Evolutionary conservation across 345 rosid genomes (phyloP).

Genomic region (Gossypioides kirkii): DNA sequence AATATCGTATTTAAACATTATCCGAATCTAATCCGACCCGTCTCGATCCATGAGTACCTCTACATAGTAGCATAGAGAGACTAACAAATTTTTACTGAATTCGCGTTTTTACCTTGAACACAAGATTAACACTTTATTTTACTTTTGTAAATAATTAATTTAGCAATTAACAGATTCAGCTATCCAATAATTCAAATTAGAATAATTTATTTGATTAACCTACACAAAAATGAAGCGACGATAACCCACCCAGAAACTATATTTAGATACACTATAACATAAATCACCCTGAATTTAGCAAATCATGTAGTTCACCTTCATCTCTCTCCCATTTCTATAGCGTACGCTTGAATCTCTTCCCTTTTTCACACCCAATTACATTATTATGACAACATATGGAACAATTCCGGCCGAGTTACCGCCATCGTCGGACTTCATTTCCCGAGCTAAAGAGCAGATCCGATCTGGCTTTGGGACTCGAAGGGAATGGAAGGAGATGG

Average conservation of each 20-base stretch:
- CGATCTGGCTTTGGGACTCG: slow-evolving; percentile 30
- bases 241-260: background rate
- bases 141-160: too few species aligned
- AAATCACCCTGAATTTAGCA: background rate
- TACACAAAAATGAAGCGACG: background rate
- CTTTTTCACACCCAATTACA: background rate
- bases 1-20: too few species aligned
- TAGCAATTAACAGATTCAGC: too few species aligned
- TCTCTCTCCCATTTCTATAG: slow-evolving; percentile 3
- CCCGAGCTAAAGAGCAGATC: slow-evolving; percentile 38
- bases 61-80: too few species aligned
- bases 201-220: too few species aligned
- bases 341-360: slow-evolving; percentile 6
- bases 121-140: too few species aligned
- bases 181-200: too few species aligned
- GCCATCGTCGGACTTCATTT: slow-evolving; percentile 17
- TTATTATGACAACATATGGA: slow-evolving; percentile 49
- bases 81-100: too few species aligned
- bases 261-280: background rate
- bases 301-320: background rate
- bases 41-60: too few species aligned
- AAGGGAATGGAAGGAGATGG: slow-evolving; percentile 58
- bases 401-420: slow-evolving; percentile 36
- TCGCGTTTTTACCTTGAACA: too few species aligned
- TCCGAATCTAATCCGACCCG: too few species aligned